Percentiles rank a stretch among this genome's conserved stretches.
Evolutionary conservation across 179 eudicot species (phyloP).

Genomic region (Spinacia oleracea): DNA sequence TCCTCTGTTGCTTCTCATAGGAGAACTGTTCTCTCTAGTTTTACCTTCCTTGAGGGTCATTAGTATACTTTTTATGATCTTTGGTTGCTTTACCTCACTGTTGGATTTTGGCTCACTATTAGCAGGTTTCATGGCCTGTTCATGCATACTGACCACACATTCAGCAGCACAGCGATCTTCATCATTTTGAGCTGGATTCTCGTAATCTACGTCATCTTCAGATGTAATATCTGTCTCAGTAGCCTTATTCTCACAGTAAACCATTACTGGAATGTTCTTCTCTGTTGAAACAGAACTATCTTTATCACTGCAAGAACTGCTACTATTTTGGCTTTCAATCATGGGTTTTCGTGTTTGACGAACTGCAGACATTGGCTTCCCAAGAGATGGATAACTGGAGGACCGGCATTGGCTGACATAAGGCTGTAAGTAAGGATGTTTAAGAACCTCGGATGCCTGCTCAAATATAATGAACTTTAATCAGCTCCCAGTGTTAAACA

Average conservation of each 20-base stretch:
- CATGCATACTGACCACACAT: conserved; percentile 34
- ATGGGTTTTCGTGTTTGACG: conserved; percentile 55
- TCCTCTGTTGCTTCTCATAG: conserved; percentile 61
- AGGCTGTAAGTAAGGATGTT: conserved; percentile 92
- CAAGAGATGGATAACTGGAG: conserved; percentile 47
- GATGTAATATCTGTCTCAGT: conserved; percentile 56
- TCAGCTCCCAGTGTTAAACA: not conserved
- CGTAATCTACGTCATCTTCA: conserved; percentile 53
- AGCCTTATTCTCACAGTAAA: conserved; percentile 51
- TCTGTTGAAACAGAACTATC: conserved; percentile 70
- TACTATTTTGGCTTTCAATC: conserved; percentile 85
- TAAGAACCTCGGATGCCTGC: conserved; percentile 89
- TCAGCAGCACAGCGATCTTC: conserved; percentile 39
- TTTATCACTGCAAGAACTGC: conserved; percentile 88
- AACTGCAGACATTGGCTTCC: conserved; percentile 49
- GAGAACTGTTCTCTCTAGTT: conserved; percentile 80
- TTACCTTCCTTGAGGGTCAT: conserved; percentile 72
- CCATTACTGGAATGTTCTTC: conserved; percentile 50
- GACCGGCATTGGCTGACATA: conserved; percentile 73
- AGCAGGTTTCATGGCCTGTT: conserved; percentile 37
- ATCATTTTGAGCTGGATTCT: conserved; percentile 33
- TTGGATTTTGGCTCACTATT: conserved; percentile 44
- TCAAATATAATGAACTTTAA: conserved; percentile 15
- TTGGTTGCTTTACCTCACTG: conserved; percentile 58
- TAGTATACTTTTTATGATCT: conserved; percentile 58